A percentile compares a stretch with the other conserved stretches of the same genome.
Conservation (phyloP, 2,329 filamentous ascomycete genomes). For the Ascochyta pisi region DNA sequence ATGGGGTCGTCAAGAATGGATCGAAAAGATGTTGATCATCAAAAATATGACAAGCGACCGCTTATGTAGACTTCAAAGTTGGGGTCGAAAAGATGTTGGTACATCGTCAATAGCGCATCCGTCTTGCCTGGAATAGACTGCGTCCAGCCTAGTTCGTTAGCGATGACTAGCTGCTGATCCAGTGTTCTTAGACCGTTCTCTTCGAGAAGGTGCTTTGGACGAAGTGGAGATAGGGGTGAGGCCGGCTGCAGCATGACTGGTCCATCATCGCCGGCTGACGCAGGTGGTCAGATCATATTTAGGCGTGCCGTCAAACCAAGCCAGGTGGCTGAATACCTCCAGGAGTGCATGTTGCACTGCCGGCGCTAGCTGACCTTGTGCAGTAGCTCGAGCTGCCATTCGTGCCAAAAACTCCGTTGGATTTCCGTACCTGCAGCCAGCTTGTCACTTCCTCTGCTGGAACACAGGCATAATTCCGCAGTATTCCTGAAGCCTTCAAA, state of each 20-base stretch:
- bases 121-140: not conserved
- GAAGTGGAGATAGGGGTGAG: not conserved
- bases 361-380: not conserved
- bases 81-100: not conserved
- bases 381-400: not conserved
- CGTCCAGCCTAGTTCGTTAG: not conserved
- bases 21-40: not conserved
- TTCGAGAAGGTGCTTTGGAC: not conserved
- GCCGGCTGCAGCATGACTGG: not conserved
- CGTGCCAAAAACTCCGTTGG: not conserved
- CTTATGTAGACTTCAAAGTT: not conserved
- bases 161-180: not conserved
- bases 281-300: not conserved
- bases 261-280: not conserved
- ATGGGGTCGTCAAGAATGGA: too few relatives aligned
- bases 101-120: not conserved
- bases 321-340: not conserved
- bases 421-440: constrained; percentile 4
- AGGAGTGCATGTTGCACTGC: not conserved
- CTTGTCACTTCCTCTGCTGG: not conserved
- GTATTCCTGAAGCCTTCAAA: too few relatives aligned
- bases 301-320: constrained; percentile 1
- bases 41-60: not conserved
- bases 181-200: not conserved
- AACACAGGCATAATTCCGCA: too few relatives aligned